phyloP scores from a whole-genome alignment of 306 rosid genomes.

The Mimosa pudica region DNA sequence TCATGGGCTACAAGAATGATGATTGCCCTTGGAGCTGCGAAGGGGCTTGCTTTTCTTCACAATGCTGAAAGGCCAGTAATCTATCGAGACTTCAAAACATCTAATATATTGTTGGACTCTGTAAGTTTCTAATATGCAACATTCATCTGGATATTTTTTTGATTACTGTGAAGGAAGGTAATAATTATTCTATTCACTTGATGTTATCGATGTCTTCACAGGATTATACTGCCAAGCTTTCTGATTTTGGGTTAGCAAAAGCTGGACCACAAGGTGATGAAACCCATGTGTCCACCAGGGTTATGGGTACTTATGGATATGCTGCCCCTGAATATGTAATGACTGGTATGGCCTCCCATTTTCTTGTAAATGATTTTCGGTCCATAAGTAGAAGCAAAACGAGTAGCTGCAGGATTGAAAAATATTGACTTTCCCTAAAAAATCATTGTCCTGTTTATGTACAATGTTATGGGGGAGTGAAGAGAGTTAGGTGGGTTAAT shows the following conservation, averaged over 20 bases:
- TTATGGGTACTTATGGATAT: constrained; percentile 98
- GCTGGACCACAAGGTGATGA: constrained; percentile 99
- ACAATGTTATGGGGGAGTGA: not conserved
- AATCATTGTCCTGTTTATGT: not conserved
- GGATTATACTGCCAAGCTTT: constrained; percentile 97
- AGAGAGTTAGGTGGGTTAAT: too few relatives aligned
- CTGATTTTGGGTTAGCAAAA: constrained; percentile 96
- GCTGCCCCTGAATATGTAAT: constrained; percentile 98
- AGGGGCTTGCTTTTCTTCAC: constrained; percentile 97
- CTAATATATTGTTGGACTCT: constrained; percentile 92
- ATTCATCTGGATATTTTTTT: not conserved
- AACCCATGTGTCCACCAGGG: constrained; percentile 96
- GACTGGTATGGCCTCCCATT: constrained; percentile 70
- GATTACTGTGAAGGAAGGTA: constrained; percentile 20
- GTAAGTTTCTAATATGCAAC: constrained; percentile 50
- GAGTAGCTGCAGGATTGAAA: not conserved
- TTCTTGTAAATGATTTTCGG: constrained; percentile 24
- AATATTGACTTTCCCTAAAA: constrained; percentile 24
- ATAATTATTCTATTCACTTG: constrained; percentile 21
- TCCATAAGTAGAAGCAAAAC: constrained; percentile 10
- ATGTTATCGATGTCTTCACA: constrained; percentile 40
- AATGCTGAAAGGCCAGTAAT: constrained; percentile 96
- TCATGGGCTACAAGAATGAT: constrained; percentile 90
- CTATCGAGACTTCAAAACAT: constrained; percentile 93
- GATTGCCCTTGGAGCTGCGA: constrained; percentile 97